Evolutionary conservation across 495 filamentous ascomycete genomes (phyloP).

Genomic region (Podospora tetraspora): DNA sequence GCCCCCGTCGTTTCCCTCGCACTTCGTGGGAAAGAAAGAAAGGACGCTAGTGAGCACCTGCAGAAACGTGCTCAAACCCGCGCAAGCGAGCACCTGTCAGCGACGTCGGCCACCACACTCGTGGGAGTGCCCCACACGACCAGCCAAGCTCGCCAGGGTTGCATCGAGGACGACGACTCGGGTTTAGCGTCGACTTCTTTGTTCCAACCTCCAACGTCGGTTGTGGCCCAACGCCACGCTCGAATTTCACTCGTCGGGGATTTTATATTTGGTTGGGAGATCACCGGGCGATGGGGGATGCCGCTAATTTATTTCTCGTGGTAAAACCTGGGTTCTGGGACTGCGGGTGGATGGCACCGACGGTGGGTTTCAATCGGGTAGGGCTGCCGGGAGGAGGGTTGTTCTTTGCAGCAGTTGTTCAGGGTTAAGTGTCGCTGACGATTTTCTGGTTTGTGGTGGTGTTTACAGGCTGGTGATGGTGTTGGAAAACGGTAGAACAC

Average conservation of each 20-base stretch:
- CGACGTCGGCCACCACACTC: neutral
- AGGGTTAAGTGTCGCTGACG: neutral
- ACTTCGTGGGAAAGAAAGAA: neutral
- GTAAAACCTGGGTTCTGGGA: neutral
- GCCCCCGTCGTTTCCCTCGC: neutral
- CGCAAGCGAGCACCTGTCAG: conserved; percentile 16
- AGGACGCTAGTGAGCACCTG: conserved; percentile 2
- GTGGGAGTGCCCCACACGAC: conserved; percentile 6
- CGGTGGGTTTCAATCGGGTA: neutral
- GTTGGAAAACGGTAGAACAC: neutral
- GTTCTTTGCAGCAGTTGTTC: neutral
- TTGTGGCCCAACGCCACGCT: neutral
- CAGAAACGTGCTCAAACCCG: conserved; percentile 32
- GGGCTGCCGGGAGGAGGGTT: neutral
- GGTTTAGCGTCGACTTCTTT: neutral
- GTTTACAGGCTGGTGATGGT: neutral
- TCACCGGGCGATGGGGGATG: neutral
- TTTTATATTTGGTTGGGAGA: neutral
- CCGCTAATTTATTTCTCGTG: neutral
- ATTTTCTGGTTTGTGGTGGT: neutral
- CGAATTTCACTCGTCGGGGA: neutral
- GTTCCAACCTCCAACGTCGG: neutral
- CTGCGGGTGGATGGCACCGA: neutral
- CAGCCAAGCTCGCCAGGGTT: neutral
- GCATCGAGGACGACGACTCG: neutral